Percentiles rank a stretch among this genome's conserved stretches.
Evolutionary conservation across 2,329 filamentous ascomycete genomes (phyloP).

Genomic region (Dactylellina cionopaga): DNA sequence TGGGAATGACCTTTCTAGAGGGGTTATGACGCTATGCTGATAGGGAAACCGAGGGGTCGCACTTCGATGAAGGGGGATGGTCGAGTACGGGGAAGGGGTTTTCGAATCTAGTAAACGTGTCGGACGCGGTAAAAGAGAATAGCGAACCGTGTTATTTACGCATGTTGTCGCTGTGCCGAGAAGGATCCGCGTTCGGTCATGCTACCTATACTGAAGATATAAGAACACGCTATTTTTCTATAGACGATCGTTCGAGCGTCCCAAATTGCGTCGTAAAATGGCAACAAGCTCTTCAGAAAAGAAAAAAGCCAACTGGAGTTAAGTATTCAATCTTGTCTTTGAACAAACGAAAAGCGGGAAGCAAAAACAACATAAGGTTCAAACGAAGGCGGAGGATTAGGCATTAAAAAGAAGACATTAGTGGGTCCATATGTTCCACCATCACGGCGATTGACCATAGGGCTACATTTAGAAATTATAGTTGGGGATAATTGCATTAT

Average conservation of each 20-base stretch:
- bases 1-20: no score
- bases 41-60: no score
- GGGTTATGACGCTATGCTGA: no score
- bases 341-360: background rate
- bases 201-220: constrained; percentile 44
- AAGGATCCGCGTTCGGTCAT: constrained; percentile 50
- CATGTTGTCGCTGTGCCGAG: constrained; percentile 29
- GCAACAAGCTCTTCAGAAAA: constrained; percentile 35
- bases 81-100: background rate
- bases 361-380: background rate
- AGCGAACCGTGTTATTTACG: background rate
- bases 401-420: constrained; percentile 29
- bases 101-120: no score
- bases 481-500: background rate
- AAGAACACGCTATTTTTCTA: constrained; percentile 25
- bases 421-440: background rate
- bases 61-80: background rate
- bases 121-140: background rate
- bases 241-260: constrained; percentile 32
- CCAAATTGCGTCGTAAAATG: constrained; percentile 44
- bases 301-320: constrained; percentile 21
- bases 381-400: constrained; percentile 17
- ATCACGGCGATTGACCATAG: background rate
- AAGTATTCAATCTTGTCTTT: constrained; percentile 33
- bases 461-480: constrained; percentile 19